Conservation (phyloP, 2,329 filamentous ascomycete species). For the Pyricularia sp. region DNA sequence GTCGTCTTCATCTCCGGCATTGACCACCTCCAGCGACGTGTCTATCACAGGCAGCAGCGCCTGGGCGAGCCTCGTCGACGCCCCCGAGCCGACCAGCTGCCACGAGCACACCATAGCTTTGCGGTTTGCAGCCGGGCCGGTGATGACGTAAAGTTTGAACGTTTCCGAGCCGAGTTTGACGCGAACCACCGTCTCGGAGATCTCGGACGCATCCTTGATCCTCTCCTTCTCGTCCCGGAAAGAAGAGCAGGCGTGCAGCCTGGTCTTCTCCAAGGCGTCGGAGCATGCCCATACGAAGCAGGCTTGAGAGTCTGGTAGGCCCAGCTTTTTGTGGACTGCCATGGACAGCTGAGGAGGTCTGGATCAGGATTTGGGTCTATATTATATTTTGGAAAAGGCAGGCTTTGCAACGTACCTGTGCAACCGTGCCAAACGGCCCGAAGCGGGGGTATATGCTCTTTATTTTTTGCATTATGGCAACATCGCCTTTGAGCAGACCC, state of each 20-base stretch:
- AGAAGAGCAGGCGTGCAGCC: conserved; percentile 21
- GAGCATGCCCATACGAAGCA: conserved; percentile 20
- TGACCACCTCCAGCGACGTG: conserved; percentile 17
- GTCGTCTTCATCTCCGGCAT: neutral
- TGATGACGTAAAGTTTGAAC: conserved; percentile 33
- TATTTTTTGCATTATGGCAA: conserved; percentile 21
- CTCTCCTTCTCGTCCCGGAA: conserved; percentile 22
- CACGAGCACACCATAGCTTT: conserved; percentile 31
- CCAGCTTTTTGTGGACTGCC: conserved; percentile 23
- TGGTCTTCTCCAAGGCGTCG: conserved; percentile 15
- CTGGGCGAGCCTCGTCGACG: conserved; percentile 36
- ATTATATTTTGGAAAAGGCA: neutral
- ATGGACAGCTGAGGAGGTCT: conserved; percentile 21
- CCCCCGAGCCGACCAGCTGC: conserved; percentile 34
- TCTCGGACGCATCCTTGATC: conserved; percentile 20
- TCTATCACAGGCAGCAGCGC: conserved; percentile 28
- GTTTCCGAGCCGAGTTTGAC: conserved; percentile 16
- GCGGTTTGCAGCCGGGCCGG: conserved; percentile 25
- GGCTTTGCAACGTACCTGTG: neutral
- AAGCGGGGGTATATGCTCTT: conserved; percentile 38
- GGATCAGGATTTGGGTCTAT: neutral
- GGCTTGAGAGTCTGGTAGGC: conserved; percentile 15
- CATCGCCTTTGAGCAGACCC: conserved; percentile 34
- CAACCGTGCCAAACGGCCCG: conserved; percentile 16
- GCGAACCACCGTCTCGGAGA: conserved; percentile 30